Evolutionary conservation across 2,329 filamentous ascomycete species (phyloP).

Genomic region (Verticillium nonalfalfae): DNA sequence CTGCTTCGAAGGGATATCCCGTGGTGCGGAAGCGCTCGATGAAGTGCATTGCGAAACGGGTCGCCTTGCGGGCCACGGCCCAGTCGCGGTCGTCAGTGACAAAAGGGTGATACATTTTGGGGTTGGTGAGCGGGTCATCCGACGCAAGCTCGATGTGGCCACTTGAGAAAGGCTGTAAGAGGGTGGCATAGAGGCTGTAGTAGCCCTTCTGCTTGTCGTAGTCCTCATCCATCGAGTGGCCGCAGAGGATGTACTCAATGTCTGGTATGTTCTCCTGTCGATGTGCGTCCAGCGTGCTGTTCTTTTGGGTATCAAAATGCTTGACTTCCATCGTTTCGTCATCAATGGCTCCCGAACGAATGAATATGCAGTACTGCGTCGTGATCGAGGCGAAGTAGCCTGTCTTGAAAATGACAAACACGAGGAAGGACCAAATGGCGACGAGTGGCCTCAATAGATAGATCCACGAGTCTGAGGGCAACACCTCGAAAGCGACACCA

Average conservation of each 20-base stretch:
- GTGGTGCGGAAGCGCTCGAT: constrained; percentile 18
- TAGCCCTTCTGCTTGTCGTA: constrained; percentile 16
- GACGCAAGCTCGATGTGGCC: constrained; percentile 25
- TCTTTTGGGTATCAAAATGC: not conserved
- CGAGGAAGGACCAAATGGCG: constrained; percentile 19
- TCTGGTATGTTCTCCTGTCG: constrained; percentile 19
- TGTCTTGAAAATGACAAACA: constrained; percentile 19
- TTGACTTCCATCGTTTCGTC: constrained; percentile 16
- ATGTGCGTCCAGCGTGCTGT: constrained; percentile 13
- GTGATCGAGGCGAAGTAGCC: constrained; percentile 16
- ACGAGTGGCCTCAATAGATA: constrained; percentile 12
- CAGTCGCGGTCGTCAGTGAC: constrained; percentile 21
- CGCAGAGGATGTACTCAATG: constrained; percentile 29
- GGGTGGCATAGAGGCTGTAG: constrained; percentile 17
- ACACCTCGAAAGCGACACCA: constrained; percentile 18
- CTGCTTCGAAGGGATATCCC: constrained; percentile 15
- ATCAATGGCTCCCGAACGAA: constrained; percentile 19
- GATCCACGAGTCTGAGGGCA: constrained; percentile 16
- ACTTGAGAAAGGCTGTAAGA: constrained; percentile 21
- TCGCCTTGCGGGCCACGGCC: constrained; percentile 14
- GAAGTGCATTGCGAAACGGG: constrained; percentile 22
- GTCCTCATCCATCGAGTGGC: constrained; percentile 21
- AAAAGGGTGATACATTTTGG: constrained; percentile 22
- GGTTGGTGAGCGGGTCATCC: constrained; percentile 23
- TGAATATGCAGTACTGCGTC: constrained; percentile 15